phyloP scores from a whole-genome alignment of 2,329 filamentous ascomycete species.

The Talaromyces albobiverticillius region DNA sequence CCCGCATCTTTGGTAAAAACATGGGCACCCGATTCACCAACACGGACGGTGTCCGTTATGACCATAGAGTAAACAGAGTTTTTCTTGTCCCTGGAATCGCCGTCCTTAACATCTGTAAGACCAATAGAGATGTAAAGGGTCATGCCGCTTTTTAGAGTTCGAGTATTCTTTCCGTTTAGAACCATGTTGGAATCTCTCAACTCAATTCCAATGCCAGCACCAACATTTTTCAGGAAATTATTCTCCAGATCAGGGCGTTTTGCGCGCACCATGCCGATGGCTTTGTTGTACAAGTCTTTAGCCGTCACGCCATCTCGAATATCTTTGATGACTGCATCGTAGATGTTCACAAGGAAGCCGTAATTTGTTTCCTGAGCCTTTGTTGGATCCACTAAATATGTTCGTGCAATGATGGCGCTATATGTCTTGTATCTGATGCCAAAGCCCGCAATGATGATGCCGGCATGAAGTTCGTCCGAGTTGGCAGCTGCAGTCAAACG shows the following conservation, averaged over 20 bases:
- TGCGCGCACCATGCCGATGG: constrained; percentile 71
- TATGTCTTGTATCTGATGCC: constrained; percentile 96
- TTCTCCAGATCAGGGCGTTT: constrained; percentile 96
- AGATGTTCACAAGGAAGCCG: constrained; percentile 78
- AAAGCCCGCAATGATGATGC: constrained; percentile 88
- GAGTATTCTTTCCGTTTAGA: constrained; percentile 80
- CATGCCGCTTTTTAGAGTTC: constrained; percentile 91
- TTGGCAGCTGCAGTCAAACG: constrained; percentile 76
- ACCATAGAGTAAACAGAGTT: constrained; percentile 86
- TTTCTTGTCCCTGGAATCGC: constrained; percentile 82
- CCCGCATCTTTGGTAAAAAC: constrained; percentile 93
- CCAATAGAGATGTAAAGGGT: constrained; percentile 88
- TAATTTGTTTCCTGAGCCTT: constrained; percentile 95
- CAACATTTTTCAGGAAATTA: constrained; percentile 89
- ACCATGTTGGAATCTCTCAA: constrained; percentile 78
- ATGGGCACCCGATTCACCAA: constrained; percentile 64
- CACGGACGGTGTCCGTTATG: constrained; percentile 89
- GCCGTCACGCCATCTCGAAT: constrained; percentile 80
- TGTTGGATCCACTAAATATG: constrained; percentile 94
- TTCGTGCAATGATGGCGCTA: constrained; percentile 85
- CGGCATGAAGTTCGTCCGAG: constrained; percentile 79
- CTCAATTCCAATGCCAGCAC: constrained; percentile 90
- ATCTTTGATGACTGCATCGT: constrained; percentile 87
- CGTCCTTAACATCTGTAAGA: constrained; percentile 84
- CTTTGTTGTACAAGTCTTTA: constrained; percentile 91